Evolutionary conservation across 2,329 filamentous ascomycete species (phyloP).

Genomic region (Ophiostoma fasciatum): DNA sequence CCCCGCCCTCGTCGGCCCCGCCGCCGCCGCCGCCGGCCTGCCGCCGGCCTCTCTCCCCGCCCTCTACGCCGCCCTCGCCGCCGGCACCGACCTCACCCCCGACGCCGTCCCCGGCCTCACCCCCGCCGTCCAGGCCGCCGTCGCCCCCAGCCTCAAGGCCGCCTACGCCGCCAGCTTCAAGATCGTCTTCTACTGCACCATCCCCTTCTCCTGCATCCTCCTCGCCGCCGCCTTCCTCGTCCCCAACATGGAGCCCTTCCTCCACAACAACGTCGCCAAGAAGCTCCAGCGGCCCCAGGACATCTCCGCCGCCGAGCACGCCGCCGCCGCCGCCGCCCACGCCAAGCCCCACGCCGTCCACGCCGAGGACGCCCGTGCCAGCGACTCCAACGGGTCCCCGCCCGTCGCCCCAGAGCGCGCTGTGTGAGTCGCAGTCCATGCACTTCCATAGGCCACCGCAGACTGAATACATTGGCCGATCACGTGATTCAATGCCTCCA

Average conservation of each 20-base stretch:
- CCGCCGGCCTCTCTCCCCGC: slow-evolving; percentile 18
- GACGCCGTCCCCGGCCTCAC: slow-evolving; percentile 22
- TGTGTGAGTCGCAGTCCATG: no score
- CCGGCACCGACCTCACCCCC: slow-evolving; percentile 16
- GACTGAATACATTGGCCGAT: no score
- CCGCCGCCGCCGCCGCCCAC: background rate
- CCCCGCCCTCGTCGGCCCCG: slow-evolving; percentile 19
- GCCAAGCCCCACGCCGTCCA: slow-evolving; percentile 1
- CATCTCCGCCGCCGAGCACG: slow-evolving; percentile 1
- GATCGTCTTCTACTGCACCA: slow-evolving; percentile 26
- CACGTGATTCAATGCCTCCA: no score
- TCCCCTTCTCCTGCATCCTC: slow-evolving; percentile 25
- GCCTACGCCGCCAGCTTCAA: slow-evolving; percentile 29
- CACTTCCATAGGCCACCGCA: no score
- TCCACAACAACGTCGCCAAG: slow-evolving; percentile 28
- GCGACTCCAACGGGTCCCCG: no score
- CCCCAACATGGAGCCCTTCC: slow-evolving; percentile 27
- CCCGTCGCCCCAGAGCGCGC: no score
- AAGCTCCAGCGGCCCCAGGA: slow-evolving; percentile 19
- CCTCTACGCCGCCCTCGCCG: slow-evolving; percentile 20
- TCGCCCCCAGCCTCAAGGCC: slow-evolving; percentile 20
- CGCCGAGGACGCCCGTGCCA: slow-evolving; percentile 1
- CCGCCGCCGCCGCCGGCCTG: slow-evolving; percentile 22
- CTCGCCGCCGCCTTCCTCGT: slow-evolving; percentile 22
- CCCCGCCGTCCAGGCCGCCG: slow-evolving; percentile 18